Conservation (phyloP, 306 rosid genomes). For the Hippophae rhamnoides region DNA sequence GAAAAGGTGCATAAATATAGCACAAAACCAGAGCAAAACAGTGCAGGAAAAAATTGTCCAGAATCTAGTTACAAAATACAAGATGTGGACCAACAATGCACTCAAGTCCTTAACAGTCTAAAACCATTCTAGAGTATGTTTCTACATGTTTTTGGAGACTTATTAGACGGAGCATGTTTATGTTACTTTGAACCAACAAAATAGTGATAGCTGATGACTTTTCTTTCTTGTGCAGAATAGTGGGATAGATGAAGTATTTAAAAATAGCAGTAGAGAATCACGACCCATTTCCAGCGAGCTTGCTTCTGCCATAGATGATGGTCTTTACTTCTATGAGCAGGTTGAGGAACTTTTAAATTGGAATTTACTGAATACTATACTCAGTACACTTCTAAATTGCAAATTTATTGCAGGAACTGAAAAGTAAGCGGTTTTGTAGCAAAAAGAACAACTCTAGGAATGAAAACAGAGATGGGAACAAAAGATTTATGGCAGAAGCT, state of each 20-base stretch:
- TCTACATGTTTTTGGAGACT: too few species aligned
- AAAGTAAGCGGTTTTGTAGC: slow-evolving; percentile 48
- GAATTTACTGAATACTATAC: background rate
- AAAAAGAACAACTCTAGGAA: slow-evolving; percentile 42
- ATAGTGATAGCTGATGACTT: slow-evolving; percentile 6
- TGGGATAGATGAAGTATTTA: slow-evolving; percentile 31
- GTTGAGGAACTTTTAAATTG: slow-evolving; percentile 27
- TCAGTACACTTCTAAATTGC: slow-evolving; percentile 9
- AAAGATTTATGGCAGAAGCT: slow-evolving; percentile 34
- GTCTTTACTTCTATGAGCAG: slow-evolving; percentile 88
- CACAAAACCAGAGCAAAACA: too few species aligned
- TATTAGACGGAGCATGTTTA: background rate
- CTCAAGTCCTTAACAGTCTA: too few species aligned
- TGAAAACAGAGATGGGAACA: slow-evolving; percentile 54
- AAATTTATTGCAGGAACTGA: slow-evolving; percentile 57
- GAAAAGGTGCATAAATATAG: too few species aligned
- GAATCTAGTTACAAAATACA: too few species aligned
- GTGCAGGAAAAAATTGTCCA: too few species aligned
- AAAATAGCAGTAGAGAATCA: slow-evolving; percentile 45
- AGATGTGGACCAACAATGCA: too few species aligned
- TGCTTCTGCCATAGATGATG: slow-evolving; percentile 86
- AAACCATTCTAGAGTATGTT: too few species aligned
- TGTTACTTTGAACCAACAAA: background rate
- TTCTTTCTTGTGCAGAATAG: slow-evolving; percentile 45
- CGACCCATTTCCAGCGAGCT: slow-evolving; percentile 70